Conservation (phyloP, 345 rosid genomes). For the Populus deltoides region DNA sequence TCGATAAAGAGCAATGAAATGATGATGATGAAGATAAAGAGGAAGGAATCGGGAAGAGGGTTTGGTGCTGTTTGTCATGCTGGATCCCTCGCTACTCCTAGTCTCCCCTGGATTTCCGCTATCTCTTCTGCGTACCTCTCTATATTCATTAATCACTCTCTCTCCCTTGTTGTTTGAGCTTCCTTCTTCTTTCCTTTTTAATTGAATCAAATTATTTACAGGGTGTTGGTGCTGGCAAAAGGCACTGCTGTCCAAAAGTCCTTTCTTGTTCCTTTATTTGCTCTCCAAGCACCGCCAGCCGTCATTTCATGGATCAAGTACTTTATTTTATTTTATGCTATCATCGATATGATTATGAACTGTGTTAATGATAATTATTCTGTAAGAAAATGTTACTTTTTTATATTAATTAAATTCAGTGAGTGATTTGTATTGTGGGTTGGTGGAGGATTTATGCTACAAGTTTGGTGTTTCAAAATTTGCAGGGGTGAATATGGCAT, state of each 20-base stretch:
- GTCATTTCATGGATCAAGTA: conserved; percentile 85
- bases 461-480: conserved; percentile 6
- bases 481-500: conserved; percentile 89
- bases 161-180: neutral
- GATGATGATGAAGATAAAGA: conserved; percentile 24
- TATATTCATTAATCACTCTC: neutral
- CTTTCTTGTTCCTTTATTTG: conserved; percentile 75
- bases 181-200: neutral
- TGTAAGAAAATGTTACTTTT: too few relatives aligned
- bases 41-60: conserved; percentile 39
- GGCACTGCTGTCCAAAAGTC: conserved; percentile 77
- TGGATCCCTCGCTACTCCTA: conserved; percentile 43
- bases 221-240: conserved; percentile 64
- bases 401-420: neutral
- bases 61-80: conserved; percentile 60
- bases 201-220: conserved; percentile 11
- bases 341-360: too few relatives aligned
- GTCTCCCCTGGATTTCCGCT: conserved; percentile 73
- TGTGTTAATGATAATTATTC: too few relatives aligned
- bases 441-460: conserved; percentile 13
- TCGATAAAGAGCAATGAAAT: conserved; percentile 20
- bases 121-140: conserved; percentile 50
- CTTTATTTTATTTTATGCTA: too few relatives aligned
- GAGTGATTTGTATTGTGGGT: neutral
- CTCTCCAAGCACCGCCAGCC: conserved; percentile 64